phyloP scores from a whole-genome alignment of 257 asterid species.

The Nicotiana tomentosiformis region DNA sequence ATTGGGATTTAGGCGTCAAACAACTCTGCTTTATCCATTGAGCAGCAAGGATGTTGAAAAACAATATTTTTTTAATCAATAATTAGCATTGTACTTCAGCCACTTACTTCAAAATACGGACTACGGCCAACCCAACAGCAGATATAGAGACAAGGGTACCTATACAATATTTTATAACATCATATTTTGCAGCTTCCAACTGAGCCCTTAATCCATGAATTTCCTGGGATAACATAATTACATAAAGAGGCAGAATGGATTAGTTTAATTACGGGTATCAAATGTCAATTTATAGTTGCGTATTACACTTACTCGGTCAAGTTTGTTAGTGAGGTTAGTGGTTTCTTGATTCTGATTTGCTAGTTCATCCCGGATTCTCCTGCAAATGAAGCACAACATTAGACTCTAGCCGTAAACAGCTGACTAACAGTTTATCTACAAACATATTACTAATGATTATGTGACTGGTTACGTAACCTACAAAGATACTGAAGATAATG shows the following conservation, averaged over 20 bases:
- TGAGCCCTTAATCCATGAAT: slow-evolving; percentile 76
- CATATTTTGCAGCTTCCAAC: slow-evolving; percentile 89
- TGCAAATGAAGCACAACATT: slow-evolving; percentile 22
- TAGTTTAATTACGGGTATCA: not conserved
- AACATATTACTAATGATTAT: not conserved
- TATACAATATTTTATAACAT: slow-evolving; percentile 85
- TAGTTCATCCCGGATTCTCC: slow-evolving; percentile 93
- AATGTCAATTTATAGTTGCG: not conserved
- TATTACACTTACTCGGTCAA: slow-evolving; percentile 64
- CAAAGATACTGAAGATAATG: not conserved
- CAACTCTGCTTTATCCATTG: not conserved
- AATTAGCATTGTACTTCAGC: not conserved
- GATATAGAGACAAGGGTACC: slow-evolving; percentile 87
- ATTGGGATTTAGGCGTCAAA: not conserved
- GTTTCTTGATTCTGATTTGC: slow-evolving; percentile 84
- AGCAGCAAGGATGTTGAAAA: not conserved
- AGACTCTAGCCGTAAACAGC: not conserved
- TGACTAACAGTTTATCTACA: not conserved
- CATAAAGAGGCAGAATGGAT: not conserved
- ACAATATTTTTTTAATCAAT: not conserved
- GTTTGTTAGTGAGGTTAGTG: slow-evolving; percentile 79
- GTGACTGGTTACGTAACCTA: not conserved
- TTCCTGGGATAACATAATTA: slow-evolving; percentile 48
- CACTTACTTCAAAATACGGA: slow-evolving; percentile 63
- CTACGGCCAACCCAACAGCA: slow-evolving; percentile 74